Evolutionary conservation across 495 filamentous ascomycete species (phyloP).

Genomic region (Hypomontagnella monticulosa): DNA sequence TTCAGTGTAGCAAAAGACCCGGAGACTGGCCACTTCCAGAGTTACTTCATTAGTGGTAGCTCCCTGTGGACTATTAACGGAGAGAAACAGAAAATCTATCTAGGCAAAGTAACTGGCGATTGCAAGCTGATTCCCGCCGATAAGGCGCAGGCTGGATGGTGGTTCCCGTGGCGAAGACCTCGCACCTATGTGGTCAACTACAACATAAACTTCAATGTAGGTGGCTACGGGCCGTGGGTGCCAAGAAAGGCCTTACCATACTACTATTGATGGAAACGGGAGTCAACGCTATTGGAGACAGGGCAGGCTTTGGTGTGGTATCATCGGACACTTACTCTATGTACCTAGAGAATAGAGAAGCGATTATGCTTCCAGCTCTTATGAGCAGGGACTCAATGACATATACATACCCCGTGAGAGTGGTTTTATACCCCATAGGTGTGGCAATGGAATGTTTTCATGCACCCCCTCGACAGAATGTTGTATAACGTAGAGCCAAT

Average conservation of each 20-base stretch:
- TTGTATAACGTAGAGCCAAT: slow-evolving; percentile 12
- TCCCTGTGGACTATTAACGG: slow-evolving; percentile 24
- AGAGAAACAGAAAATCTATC: slow-evolving; percentile 10
- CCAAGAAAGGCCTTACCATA: slow-evolving; percentile 13
- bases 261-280: not conserved
- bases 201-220: no score
- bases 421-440: slow-evolving; percentile 10
- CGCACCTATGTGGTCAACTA: not conserved
- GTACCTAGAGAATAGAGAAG: no score
- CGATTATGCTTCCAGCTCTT: no score
- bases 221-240: no score
- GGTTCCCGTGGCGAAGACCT: slow-evolving; percentile 21
- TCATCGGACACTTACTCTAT: not conserved
- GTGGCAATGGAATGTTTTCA: slow-evolving; percentile 21
- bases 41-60: slow-evolving; percentile 22
- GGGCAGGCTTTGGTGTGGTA: not conserved
- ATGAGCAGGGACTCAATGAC: no score
- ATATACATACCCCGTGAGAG: not conserved
- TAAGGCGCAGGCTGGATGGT: slow-evolving; percentile 29
- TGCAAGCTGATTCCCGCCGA: slow-evolving; percentile 24
- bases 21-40: slow-evolving; percentile 20
- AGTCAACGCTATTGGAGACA: not conserved
- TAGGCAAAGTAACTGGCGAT: slow-evolving; percentile 20
- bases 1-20: slow-evolving; percentile 21
- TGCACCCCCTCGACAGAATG: not conserved